Base-by-base conservation (phyloP, 2,329 filamentous ascomycete genomes). In the Neopestalotiopsis rosae region DNA sequence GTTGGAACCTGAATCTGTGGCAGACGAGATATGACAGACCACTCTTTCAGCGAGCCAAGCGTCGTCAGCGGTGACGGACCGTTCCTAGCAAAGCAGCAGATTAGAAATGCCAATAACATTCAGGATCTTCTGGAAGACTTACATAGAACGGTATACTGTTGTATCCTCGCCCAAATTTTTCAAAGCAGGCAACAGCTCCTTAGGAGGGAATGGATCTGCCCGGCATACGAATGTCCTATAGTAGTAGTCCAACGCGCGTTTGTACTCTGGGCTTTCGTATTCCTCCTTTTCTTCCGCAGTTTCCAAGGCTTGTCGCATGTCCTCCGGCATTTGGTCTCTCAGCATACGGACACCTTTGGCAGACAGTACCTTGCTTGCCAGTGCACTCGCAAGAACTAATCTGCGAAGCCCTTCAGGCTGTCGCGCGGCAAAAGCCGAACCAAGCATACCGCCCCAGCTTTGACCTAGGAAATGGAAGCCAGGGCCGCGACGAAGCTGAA, bases 11-110 rank as follows among this genome's bases (percentile, higher is more conserved):
- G 14, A 2, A 75, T 75, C 10, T 72, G 45, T 3, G 68, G 62
- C 6, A 75, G 74, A 24, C 67, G 70, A 0, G 73, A 65, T 10
- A 74, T 70, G 59, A 69, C 66, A 1, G 70, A 73, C 72, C 72
- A 74, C 5, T 57, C 66, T 9, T 62, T 30, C 56, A 73, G 66
- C 32, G 73, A 73, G 45, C 72, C 72, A 28, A 28, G 52, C 52
- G 42, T 62, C 24, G 68, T 67, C 24, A 71, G 68, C 32, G 69
- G 56, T 28, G 72, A 72, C 34, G 71, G 71, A 63, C 73, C 73
- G 30, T 73, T 68, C 71, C 71, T 74, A n/a, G 56, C 64, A 67
- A 68, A 2, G 24, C 14, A 1, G 5, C 17, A 24, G 2, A n/a
- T 52, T 17, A 52, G n/a, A 9, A n/a, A n/a, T n/a, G n/a, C n/a